These are phyloP conservation scores for Microbotryum saponariae DNA, from an alignment of 1,284 basidiomycete genomes.

Conservation along the genomic window DNA sequence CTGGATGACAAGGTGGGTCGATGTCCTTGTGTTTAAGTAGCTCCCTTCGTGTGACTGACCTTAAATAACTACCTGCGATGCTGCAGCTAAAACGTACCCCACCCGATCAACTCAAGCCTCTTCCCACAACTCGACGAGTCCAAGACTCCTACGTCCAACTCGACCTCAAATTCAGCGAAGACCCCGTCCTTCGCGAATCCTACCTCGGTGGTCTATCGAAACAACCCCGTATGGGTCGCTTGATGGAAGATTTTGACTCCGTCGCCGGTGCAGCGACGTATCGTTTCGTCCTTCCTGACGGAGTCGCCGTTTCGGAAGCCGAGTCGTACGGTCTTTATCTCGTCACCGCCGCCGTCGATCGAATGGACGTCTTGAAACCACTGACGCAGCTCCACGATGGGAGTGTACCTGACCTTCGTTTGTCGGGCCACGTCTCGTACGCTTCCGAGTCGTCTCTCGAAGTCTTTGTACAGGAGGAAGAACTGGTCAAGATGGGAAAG, in stretches of 20 bases:
- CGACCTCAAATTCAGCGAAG: conserved; percentile 38
- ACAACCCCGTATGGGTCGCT: conserved; percentile 38
- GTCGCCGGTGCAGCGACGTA: conserved; percentile 40
- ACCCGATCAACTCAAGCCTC: not conserved
- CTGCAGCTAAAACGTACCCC: too few relatives aligned
- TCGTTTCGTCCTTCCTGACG: conserved; percentile 40
- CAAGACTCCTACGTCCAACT: conserved; percentile 39
- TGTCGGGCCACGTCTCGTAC: conserved; percentile 33
- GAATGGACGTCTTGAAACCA: conserved; percentile 34
- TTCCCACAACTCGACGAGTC: conserved; percentile 8
- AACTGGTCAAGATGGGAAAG: conserved; percentile 38
- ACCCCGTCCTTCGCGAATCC: conserved; percentile 37
- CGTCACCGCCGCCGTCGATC: conserved; percentile 43
- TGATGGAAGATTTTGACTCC: conserved; percentile 42
- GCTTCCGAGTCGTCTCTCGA: conserved; percentile 40
- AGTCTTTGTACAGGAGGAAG: conserved; percentile 39
- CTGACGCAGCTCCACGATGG: conserved; percentile 35
- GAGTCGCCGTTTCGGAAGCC: conserved; percentile 29
- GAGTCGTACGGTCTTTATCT: conserved; percentile 39
- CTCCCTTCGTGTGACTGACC: too few relatives aligned
- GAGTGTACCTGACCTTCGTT: conserved; percentile 31
- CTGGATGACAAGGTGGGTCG: too few relatives aligned
- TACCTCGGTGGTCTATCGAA: conserved; percentile 40
- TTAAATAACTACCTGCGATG: too few relatives aligned
- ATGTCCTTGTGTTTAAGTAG: too few relatives aligned